Evolutionary conservation across 2,329 filamentous ascomycete species (phyloP).

Genomic region (Colletotrichum navitas): DNA sequence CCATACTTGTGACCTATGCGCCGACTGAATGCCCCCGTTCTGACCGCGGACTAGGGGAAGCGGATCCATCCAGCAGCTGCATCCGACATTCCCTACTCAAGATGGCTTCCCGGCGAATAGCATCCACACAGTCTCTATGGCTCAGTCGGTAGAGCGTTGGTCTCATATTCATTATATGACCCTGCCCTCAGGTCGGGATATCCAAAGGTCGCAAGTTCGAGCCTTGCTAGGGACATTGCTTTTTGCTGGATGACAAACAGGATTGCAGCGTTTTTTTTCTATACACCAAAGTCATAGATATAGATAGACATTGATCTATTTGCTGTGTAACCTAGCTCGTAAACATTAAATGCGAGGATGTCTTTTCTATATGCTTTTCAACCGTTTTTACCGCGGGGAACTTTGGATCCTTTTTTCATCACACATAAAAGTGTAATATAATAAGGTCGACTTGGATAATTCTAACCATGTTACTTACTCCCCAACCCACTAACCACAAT

Average conservation of each 20-base stretch:
- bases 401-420: background rate
- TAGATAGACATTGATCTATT: too few species aligned
- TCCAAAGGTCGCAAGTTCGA: constrained; percentile 42
- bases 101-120: rapidly evolving
- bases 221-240: constrained; percentile 35
- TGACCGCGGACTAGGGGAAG: background rate
- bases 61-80: background rate
- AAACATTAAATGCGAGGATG: background rate
- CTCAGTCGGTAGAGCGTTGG: constrained; percentile 42
- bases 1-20: too few species aligned
- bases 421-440: background rate
- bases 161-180: constrained; percentile 39
- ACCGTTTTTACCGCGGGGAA: background rate
- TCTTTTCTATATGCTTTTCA: too few species aligned
- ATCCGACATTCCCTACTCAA: background rate
- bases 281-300: background rate
- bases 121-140: constrained; percentile 33
- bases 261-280: background rate
- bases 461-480: background rate
- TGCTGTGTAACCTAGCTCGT: background rate
- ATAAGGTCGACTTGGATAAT: background rate
- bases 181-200: constrained; percentile 10
- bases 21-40: background rate
- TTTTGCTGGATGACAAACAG: constrained; percentile 10
- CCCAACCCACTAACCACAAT: background rate